Evolutionary conservation across 176 grass and related monocot species (phyloP).

Genomic region (Aegilops tauschii): DNA sequence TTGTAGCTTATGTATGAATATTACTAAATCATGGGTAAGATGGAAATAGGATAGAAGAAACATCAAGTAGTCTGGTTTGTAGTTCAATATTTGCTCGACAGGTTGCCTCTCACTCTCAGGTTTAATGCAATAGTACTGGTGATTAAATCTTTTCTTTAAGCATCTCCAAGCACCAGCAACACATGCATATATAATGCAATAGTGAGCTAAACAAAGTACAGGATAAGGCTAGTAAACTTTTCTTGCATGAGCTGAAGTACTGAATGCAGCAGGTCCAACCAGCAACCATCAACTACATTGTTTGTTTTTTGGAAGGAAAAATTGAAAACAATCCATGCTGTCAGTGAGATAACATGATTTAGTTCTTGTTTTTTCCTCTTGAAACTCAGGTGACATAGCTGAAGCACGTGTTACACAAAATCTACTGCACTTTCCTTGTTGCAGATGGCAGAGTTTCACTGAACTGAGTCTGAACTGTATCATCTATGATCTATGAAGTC

Average conservation of each 20-base stretch:
- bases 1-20: no score
- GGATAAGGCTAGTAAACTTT: not conserved
- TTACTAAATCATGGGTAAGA: no score
- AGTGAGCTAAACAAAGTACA: not conserved
- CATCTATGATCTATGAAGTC: not conserved
- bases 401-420: not conserved
- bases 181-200: no score
- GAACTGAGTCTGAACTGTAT: not conserved
- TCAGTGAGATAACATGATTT: no score
- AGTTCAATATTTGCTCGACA: no score
- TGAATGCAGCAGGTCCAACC: not conserved
- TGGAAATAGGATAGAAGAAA: no score
- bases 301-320: not conserved
- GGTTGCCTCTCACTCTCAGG: no score
- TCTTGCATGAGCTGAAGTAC: not conserved
- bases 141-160: no score
- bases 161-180: no score
- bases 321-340: not conserved
- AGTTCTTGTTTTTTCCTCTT: not conserved
- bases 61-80: no score
- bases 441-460: no score
- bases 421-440: not conserved
- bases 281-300: not conserved
- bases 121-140: no score
- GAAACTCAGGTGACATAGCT: not conserved